A percentile compares a stretch with the other conserved stretches of the same genome.
These are phyloP conservation scores for Talaromyces borbonicus DNA, from an alignment of 495 filamentous ascomycete species.

Conservation along the genomic window DNA sequence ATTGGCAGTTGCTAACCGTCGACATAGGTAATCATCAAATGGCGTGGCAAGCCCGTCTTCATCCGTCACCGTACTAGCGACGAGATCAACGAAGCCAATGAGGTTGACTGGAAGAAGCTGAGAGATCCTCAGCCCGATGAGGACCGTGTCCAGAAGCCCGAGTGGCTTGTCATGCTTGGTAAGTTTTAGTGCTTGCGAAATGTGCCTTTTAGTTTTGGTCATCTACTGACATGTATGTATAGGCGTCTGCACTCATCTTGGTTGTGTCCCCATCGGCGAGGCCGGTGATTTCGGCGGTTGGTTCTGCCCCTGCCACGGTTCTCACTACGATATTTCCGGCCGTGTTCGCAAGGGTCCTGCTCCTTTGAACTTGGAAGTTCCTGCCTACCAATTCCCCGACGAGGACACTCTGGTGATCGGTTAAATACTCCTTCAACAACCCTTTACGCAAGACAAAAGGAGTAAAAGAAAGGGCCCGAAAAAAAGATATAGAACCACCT, in stretches of 20 bases:
- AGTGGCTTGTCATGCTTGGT: constrained; percentile 99
- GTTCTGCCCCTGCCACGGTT: constrained; percentile 99
- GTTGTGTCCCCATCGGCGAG: constrained; percentile 98
- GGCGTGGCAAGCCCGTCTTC: constrained; percentile 99
- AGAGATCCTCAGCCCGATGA: constrained; percentile 86
- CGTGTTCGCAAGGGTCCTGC: constrained; percentile 93
- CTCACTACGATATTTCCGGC: constrained; percentile 98
- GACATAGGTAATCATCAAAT: constrained; percentile 95
- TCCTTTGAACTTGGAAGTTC: constrained; percentile 94
- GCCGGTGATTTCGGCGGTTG: constrained; percentile 96
- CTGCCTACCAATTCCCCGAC: constrained; percentile 75
- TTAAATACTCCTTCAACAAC: no score
- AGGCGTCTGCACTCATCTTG: constrained; percentile 98
- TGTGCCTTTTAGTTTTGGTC: not conserved
- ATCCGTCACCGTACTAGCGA: constrained; percentile 91
- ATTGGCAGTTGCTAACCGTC: constrained; percentile 1
- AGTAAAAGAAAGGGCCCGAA: no score
- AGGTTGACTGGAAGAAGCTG: constrained; percentile 62
- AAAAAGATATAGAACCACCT: constrained; percentile 4
- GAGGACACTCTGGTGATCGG: constrained; percentile 73
- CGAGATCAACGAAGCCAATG: constrained; percentile 80
- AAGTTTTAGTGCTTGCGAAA: constrained; percentile 19
- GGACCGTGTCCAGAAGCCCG: constrained; percentile 93
- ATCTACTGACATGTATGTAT: not conserved
- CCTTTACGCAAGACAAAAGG: not conserved